These are phyloP conservation scores for Myxozyma mucilagina DNA, from an alignment of 805 yeast genomes.

Conservation along the genomic window DNA sequence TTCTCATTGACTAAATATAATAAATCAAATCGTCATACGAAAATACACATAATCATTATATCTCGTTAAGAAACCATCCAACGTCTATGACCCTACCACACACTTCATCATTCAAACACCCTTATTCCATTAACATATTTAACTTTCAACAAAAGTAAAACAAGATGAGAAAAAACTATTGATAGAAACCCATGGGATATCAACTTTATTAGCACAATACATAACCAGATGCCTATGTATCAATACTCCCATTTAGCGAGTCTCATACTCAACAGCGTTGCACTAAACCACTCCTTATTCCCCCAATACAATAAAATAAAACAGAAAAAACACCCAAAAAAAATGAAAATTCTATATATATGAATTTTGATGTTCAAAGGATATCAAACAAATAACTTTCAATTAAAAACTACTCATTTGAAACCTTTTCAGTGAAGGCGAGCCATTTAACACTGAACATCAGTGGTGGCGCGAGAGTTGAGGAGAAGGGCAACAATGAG, in stretches of 20 bases:
- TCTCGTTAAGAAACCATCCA: constrained; percentile 6
- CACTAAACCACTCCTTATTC: constrained; percentile 27
- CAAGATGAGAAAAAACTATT: constrained; percentile 12
- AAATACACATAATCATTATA: constrained; percentile 1
- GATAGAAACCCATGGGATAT: constrained; percentile 26
- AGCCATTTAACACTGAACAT: constrained; percentile 30
- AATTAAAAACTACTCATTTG: constrained; percentile 7
- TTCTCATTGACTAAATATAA: no score
- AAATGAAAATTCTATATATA: constrained; percentile 19
- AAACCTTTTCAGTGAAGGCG: no score
- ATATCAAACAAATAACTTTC: neutral
- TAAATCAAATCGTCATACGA: no score
- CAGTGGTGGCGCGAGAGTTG: constrained; percentile 87
- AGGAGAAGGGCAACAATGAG: constrained; percentile 95
- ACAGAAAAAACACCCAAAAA: constrained; percentile 9
- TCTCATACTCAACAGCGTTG: no score
- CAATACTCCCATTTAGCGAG: no score
- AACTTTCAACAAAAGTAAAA: constrained; percentile 1
- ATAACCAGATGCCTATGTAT: no score
- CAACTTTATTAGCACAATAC: constrained; percentile 30
- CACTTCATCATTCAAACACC: constrained; percentile 9
- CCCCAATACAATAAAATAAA: constrained; percentile 15
- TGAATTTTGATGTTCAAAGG: constrained; percentile 10
- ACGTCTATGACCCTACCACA: constrained; percentile 8
- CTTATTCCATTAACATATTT: constrained; percentile 2